Percentiles rank a stretch among this genome's conserved stretches.
Conservation (phyloP, 2,329 filamentous ascomycete genomes). For the Talaromyces sp. region DNA sequence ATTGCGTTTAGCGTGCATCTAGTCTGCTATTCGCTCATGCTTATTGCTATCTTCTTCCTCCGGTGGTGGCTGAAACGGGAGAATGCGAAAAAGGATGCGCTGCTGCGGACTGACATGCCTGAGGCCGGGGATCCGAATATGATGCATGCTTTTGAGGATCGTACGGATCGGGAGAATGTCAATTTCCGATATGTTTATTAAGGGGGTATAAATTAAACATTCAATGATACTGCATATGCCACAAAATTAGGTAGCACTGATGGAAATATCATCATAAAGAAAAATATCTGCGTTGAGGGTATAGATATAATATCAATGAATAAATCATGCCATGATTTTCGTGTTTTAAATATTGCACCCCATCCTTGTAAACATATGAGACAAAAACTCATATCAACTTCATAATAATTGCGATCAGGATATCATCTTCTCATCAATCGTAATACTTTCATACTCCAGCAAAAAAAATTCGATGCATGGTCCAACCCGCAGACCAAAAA, state of each 20-base stretch:
- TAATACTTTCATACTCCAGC: slow-evolving; percentile 1
- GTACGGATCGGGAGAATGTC: slow-evolving; percentile 57
- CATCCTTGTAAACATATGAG: neutral
- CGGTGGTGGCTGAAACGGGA: slow-evolving; percentile 53
- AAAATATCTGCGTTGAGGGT: neutral
- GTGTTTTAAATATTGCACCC: neutral
- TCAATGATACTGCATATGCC: neutral
- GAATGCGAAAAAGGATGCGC: slow-evolving; percentile 53
- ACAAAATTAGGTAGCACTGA: neutral
- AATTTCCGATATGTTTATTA: slow-evolving; percentile 55
- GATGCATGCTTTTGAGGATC: slow-evolving; percentile 55
- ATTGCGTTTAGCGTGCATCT: slow-evolving; percentile 65
- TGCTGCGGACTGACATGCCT: slow-evolving; percentile 37
- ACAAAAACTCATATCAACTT: neutral
- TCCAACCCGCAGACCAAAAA: neutral
- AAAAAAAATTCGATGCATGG: neutral
- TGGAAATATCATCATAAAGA: neutral
- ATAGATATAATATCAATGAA: neutral
- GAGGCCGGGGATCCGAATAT: slow-evolving; percentile 38
- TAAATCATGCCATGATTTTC: neutral
- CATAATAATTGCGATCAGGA: slow-evolving; percentile 2
- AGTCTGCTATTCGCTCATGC: slow-evolving; percentile 59
- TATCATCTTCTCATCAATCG: slow-evolving; percentile 13
- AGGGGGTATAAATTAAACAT: neutral
- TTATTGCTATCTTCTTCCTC: slow-evolving; percentile 52